Evolutionary conservation across 352 stramenopile species (phyloP).

Genomic region (Hyaloperonospora brassicae): DNA sequence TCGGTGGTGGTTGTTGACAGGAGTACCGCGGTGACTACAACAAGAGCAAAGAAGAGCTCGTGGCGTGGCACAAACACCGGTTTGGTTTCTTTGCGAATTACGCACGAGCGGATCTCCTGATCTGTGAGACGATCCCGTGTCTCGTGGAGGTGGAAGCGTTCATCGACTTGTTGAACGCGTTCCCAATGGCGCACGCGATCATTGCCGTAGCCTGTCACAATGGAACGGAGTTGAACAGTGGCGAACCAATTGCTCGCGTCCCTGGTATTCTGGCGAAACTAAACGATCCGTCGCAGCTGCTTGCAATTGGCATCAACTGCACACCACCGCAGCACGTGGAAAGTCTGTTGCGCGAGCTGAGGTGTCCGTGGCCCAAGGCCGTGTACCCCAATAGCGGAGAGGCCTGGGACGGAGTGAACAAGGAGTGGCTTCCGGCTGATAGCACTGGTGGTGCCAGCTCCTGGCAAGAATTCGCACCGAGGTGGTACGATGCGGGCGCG

Average conservation of each 20-base stretch:
- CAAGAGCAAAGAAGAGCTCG: constrained; percentile 55
- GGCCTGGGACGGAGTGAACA: constrained; percentile 62
- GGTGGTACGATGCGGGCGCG: constrained; percentile 65
- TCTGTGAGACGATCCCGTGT: constrained; percentile 84
- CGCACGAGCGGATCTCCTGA: constrained; percentile 53
- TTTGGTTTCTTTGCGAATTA: constrained; percentile 58
- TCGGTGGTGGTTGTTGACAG: constrained; percentile 18
- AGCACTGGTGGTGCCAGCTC: constrained; percentile 29
- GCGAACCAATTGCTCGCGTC: constrained; percentile 43
- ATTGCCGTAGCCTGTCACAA: constrained; percentile 60
- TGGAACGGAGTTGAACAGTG: constrained; percentile 56
- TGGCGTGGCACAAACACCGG: constrained; percentile 68
- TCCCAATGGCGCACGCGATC: constrained; percentile 44
- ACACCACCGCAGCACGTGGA: constrained; percentile 68
- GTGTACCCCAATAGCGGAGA: constrained; percentile 86
- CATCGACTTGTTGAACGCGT: constrained; percentile 66
- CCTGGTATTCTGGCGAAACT: constrained; percentile 37
- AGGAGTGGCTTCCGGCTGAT: constrained; percentile 56
- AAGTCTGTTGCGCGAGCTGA: constrained; percentile 41
- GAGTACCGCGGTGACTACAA: constrained; percentile 83
- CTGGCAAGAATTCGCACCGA: constrained; percentile 47
- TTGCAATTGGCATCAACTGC: constrained; percentile 83
- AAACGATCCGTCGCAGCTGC: constrained; percentile 46
- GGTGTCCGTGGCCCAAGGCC: constrained; percentile 42
- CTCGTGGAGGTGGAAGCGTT: constrained; percentile 74